Conservation (phyloP, 192 early-diverging fungal genomes). For the Backusella liffmaniae region DNA sequence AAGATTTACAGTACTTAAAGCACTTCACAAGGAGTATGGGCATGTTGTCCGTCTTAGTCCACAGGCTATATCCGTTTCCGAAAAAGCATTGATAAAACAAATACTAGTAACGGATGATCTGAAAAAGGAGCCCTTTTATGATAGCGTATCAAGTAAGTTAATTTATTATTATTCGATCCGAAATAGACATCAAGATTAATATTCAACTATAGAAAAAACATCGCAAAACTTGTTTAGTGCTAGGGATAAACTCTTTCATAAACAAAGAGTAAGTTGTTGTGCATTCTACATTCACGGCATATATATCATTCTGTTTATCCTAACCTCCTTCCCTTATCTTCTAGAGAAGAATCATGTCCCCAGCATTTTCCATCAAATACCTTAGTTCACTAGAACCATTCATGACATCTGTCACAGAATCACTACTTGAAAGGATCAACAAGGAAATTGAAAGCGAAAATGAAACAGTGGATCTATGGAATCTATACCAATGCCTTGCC, state of each 20-base stretch:
- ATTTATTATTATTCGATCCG: background rate
- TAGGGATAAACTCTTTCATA: conserved; percentile 38
- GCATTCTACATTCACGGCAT: background rate
- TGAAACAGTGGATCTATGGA: conserved; percentile 40
- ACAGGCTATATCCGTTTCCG: conserved; percentile 33
- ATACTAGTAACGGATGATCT: conserved; percentile 28
- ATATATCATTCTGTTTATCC: background rate
- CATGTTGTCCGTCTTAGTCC: conserved; percentile 37
- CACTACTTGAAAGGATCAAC: conserved; percentile 33
- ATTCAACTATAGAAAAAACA: conserved; percentile 5
- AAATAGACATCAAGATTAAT: background rate
- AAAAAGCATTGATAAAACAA: conserved; percentile 42
- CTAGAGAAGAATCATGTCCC: conserved; percentile 48
- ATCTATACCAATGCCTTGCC: conserved; percentile 27
- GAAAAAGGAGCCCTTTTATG: conserved; percentile 3
- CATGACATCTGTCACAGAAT: conserved; percentile 28
- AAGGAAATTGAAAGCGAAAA: conserved; percentile 21
- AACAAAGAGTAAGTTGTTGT: conserved; percentile 22
- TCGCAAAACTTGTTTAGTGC: conserved; percentile 27
- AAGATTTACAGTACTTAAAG: background rate
- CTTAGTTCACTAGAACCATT: conserved; percentile 44
- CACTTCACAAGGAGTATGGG: conserved; percentile 40
- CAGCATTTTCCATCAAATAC: conserved; percentile 50
- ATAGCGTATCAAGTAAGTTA: background rate
- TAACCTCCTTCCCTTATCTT: background rate